phyloP scores from a whole-genome alignment of 129 eudicot species.

The Tagetes erecta region DNA sequence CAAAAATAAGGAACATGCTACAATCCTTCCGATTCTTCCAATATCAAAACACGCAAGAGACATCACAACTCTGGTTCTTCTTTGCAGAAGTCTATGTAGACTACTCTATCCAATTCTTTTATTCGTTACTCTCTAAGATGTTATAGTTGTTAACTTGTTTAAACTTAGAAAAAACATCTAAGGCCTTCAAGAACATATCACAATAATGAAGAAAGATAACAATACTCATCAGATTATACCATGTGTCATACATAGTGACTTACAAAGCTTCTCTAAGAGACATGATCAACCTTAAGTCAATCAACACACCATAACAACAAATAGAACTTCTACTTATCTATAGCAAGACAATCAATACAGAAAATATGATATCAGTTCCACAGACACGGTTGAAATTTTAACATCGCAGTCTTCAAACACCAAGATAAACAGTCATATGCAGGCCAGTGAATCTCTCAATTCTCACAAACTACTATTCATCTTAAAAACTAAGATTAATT shows the following conservation, averaged over 20 bases:
- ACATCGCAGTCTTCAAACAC: too few species aligned
- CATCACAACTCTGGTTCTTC: too few species aligned
- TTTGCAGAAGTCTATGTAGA: not conserved
- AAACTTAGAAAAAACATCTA: not conserved
- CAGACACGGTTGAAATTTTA: not conserved
- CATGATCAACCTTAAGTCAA: not conserved
- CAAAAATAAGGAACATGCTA: not conserved
- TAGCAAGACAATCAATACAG: too few species aligned
- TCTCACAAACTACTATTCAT: not conserved
- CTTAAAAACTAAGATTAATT: not conserved
- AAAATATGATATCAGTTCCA: not conserved
- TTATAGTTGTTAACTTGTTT: not conserved
- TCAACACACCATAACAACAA: slow-evolving; percentile 15
- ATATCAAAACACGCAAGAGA: too few species aligned
- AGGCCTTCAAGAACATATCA: not conserved
- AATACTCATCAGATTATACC: not conserved
- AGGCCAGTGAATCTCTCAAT: not conserved
- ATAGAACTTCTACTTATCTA: slow-evolving; percentile 1
- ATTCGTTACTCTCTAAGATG: not conserved
- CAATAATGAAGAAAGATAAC: not conserved
- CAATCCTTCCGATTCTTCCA: not conserved
- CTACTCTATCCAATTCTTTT: not conserved
- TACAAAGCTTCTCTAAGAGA: not conserved
- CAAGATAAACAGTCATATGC: not conserved
- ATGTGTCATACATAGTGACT: too few species aligned